These are phyloP conservation scores for Tylopilus cervinicoccineus DNA, from an alignment of 768 basidiomycete genomes.

Conservation along the genomic window DNA sequence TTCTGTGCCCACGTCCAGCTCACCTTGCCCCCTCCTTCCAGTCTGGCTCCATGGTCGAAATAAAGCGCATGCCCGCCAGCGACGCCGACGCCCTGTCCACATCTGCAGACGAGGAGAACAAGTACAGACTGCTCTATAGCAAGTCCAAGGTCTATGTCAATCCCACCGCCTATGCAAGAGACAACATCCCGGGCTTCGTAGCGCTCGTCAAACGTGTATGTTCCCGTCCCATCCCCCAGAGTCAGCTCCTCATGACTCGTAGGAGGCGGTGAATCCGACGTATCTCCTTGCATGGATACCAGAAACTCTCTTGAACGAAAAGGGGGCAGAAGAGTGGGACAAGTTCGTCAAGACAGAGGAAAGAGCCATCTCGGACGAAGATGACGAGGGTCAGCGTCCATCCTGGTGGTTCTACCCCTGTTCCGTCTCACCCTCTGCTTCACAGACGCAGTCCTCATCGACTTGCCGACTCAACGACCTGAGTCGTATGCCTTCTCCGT, in stretches of 20 bases:
- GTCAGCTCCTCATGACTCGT: conserved; percentile 11
- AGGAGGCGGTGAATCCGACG: conserved; percentile 73
- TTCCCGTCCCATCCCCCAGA: conserved; percentile 13
- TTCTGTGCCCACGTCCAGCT: conserved; percentile 1
- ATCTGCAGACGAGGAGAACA: conserved; percentile 47
- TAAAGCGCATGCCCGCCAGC: conserved; percentile 40
- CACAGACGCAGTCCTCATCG: conserved; percentile 79
- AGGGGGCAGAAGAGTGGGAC: conserved; percentile 80
- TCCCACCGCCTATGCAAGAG: conserved; percentile 85
- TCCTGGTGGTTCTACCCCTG: background rate
- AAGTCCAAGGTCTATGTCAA: conserved; percentile 96
- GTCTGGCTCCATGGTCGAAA: conserved; percentile 73
- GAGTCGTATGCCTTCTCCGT: conserved; percentile 97
- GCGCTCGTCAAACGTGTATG: conserved; percentile 85
- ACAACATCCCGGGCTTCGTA: conserved; percentile 93
- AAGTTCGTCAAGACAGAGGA: conserved; percentile 88
- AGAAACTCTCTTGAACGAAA: conserved; percentile 77
- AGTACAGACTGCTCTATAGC: conserved; percentile 76
- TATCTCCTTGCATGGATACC: conserved; percentile 94
- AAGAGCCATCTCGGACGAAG: conserved; percentile 50
- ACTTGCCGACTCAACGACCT: conserved; percentile 75
- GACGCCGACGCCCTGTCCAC: conserved; percentile 11
- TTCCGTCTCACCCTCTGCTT: conserved; percentile 6
- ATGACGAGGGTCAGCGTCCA: conserved; percentile 60
- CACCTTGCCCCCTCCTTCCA: conserved; percentile 18